Evolutionary conservation across 169 alveolate species (phyloP), one percentile per base, ranked within the genome.

Genomic region (Eimeria maxima): DNA sequence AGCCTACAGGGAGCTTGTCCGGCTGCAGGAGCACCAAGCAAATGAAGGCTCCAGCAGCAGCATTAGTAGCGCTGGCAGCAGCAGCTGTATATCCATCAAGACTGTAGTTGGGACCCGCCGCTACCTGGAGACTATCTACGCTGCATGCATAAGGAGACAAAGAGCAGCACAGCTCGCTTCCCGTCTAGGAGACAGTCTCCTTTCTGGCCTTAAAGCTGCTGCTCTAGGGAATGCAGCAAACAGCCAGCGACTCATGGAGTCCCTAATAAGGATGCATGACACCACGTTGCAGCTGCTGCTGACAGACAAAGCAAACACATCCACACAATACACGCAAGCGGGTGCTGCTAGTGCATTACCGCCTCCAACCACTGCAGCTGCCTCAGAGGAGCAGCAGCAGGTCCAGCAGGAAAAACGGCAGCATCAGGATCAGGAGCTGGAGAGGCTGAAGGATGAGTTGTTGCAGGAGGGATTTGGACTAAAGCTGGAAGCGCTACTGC

Each of bases 1-100:
- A 6, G 86, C 86, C 5, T 74, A 74, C 16, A 42, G 86, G 42
- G 86, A 29, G 42, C 60, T 74, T 0, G 60, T 42, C 3, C 29
- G 63, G 86, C 63, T 44, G 63, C 86, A 74, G 63, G 60, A 13
- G 29, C 33, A 65, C 38, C 20, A 10, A 65, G 42, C 74, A 24
- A n/a, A 7, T 24, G 38, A 44, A 65, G 74, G 78, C 78, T 13
- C 47, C 78, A 69, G 78, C 78, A 29, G 78, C 78, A 69, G 47
- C 78, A 29, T 2, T 47, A 29, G 78, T 47, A 69, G 78, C 47
- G 3, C 47, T 47, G 3, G 47, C 78, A 29, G 22, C 47, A 29
- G 47, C 78, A 69, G 47, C 47, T 29, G 44, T 4, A 69, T 69
- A 0, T 29, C 63, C 10, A 60, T 74, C 16, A 5, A 44, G 33